These are phyloP conservation scores for Yarrowia hollandica DNA, from an alignment of 805 yeast species.

Conservation along the genomic window DNA sequence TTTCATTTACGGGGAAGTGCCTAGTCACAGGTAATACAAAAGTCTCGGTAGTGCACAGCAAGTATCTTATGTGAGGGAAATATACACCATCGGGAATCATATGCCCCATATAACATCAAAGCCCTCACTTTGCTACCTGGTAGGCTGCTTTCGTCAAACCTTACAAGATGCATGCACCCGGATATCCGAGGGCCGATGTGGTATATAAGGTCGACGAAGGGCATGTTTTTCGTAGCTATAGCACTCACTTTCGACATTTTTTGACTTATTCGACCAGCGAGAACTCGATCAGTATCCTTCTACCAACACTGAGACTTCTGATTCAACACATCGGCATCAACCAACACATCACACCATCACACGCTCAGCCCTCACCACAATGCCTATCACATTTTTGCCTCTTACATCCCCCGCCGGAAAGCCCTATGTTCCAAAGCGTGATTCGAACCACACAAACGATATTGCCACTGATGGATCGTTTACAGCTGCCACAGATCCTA, in stretches of 20 bases:
- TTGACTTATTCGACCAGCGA: too few relatives aligned
- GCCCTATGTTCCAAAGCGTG: slow-evolving; percentile 17
- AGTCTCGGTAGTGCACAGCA: too few relatives aligned
- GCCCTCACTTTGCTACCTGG: slow-evolving; percentile 13
- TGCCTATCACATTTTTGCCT: slow-evolving; percentile 18
- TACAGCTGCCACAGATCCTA: not conserved
- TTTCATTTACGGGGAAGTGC: too few relatives aligned
- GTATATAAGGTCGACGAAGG: not conserved
- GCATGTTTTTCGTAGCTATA: too few relatives aligned
- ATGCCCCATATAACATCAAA: not conserved
- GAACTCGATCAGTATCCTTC: too few relatives aligned
- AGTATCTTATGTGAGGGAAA: too few relatives aligned
- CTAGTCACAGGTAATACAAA: too few relatives aligned
- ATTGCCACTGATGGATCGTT: slow-evolving; percentile 4
- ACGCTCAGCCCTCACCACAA: too few relatives aligned
- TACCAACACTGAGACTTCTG: too few relatives aligned
- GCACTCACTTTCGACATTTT: too few relatives aligned
- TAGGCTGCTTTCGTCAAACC: slow-evolving; percentile 15
- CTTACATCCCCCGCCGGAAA: slow-evolving; percentile 7
- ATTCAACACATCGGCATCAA: not conserved
- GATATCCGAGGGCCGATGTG: not conserved
- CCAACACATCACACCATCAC: not conserved
- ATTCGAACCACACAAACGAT: not conserved
- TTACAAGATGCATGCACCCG: not conserved
- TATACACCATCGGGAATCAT: too few relatives aligned